Base-by-base conservation (phyloP, 768 basidiomycete species). In the Lactarius tabidus region DNA sequence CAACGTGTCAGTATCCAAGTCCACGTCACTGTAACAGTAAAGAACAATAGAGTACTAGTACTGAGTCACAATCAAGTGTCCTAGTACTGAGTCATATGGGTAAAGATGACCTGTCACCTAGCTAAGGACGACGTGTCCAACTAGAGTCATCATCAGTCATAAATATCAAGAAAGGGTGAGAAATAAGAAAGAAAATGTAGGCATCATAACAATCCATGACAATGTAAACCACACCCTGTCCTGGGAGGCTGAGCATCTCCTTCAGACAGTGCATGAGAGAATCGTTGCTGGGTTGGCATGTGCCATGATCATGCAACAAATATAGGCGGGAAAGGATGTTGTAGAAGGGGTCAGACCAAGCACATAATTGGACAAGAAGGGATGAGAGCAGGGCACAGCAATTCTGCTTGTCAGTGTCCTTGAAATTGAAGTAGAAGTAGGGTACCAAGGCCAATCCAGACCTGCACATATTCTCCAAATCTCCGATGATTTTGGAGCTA, bases 401-500 rank as follows among this genome's bases (percentile, higher is more conserved):
- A n/a, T n/a, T 29, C 28, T 29, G 12, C 10, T 28, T 28, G 35
- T 56, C 55, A 29, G 9, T 28, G 29, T 56, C n/a, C n/a, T n/a
- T n/a, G n/a, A n/a, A n/a, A n/a, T n/a, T n/a, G n/a, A n/a, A n/a
- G n/a, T n/a, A n/a, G 35, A 56, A 56, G 35, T 56, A 56, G 29
- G 55, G 18, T n/a, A 51, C 23, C 10, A n/a, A 51, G 8, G 48
- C 48, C 8, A 51, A 7, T 26, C 48, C 48, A 6, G 28, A n/a
- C n/a, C n/a, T 39, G 54, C 39, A 10, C 36, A 54, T 29, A 8
- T 56, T 23, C 29, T 38, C 31, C 14, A 56, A 8, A 28, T 56
- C 54, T 43, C 35, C 53, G 43, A 62, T 45, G 10, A 62, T 33
- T 23, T 18, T 62, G 29, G 61, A 56, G 23, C 54, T 55, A 29